A percentile compares a stretch with the other conserved stretches of the same genome.
Conservation (phyloP, 768 basidiomycete genomes). For the Suillus subluteus region DNA sequence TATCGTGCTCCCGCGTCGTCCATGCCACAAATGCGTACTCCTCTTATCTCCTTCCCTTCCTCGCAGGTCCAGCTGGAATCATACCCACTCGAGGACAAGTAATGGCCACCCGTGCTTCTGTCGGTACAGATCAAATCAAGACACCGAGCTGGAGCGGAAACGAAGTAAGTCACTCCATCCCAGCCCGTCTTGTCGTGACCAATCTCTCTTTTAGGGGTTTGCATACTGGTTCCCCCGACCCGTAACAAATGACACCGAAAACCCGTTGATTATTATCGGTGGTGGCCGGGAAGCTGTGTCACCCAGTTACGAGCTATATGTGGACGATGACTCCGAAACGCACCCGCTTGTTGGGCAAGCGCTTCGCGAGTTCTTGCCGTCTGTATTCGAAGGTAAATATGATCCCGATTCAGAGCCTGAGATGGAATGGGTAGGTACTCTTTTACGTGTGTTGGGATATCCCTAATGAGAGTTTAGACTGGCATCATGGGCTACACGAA, state of each 20-base stretch:
- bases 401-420: conserved; percentile 47
- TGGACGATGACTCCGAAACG: conserved; percentile 60
- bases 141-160: conserved; percentile 51
- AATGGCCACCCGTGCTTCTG: conserved; percentile 47
- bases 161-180: conserved; percentile 24
- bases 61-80: conserved; percentile 53
- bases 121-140: conserved; percentile 42
- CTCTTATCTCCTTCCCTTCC: conserved; percentile 72
- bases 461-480: conserved; percentile 47
- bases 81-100: conserved; percentile 78
- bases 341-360: conserved; percentile 49
- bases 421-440: conserved; percentile 75
- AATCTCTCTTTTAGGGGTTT: conserved; percentile 38
- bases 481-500: conserved; percentile 83
- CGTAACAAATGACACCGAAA: conserved; percentile 29
- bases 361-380: conserved; percentile 63
- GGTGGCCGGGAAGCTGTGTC: conserved; percentile 56
- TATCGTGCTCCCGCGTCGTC: conserved; percentile 66
- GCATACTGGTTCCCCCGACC: conserved; percentile 89
- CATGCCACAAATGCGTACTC: conserved; percentile 90
- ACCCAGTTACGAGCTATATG: conserved; percentile 52
- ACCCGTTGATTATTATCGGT: conserved; percentile 72
- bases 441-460: background rate
- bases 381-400: conserved; percentile 57
- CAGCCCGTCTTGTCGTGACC: background rate